Conservation (phyloP, 2,329 filamentous ascomycete species). For the Xylariaceae sp. region DNA sequence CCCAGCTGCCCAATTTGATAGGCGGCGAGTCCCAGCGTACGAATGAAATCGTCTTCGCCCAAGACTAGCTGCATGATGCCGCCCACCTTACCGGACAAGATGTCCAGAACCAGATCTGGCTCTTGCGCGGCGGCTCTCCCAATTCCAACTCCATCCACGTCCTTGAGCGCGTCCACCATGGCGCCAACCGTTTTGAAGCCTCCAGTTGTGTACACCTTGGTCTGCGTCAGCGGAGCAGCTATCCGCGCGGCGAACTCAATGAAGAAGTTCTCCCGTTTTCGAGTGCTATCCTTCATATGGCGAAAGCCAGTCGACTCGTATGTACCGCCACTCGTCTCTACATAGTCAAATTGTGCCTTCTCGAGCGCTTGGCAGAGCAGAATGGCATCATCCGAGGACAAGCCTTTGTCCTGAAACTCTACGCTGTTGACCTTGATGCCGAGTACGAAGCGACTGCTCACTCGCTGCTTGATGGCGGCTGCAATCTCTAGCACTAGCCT, state of each 20-base stretch:
- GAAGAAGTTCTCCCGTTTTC: slow-evolving; percentile 61
- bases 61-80: slow-evolving; percentile 53
- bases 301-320: slow-evolving; percentile 57
- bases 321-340: slow-evolving; percentile 63
- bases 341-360: slow-evolving; percentile 56
- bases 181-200: slow-evolving; percentile 56
- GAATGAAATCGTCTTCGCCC: slow-evolving; percentile 54
- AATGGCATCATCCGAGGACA: slow-evolving; percentile 55
- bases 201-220: slow-evolving; percentile 58
- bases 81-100: slow-evolving; percentile 51
- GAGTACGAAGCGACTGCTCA: slow-evolving; percentile 47
- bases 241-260: slow-evolving; percentile 59
- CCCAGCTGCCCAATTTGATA: slow-evolving; percentile 50
- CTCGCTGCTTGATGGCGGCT: slow-evolving; percentile 40
- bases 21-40: slow-evolving; percentile 48
- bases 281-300: slow-evolving; percentile 58
- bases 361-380: slow-evolving; percentile 54
- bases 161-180: slow-evolving; percentile 57
- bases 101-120: slow-evolving; percentile 47
- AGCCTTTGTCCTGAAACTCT: slow-evolving; percentile 57
- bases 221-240: slow-evolving; percentile 50
- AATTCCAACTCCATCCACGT: slow-evolving; percentile 61
- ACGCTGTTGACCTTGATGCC: slow-evolving; percentile 63
- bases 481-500: slow-evolving; percentile 59
- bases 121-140: slow-evolving; percentile 59